Base-by-base conservation (phyloP, 768 basidiomycete species). In the Leccinum imitatum region DNA sequence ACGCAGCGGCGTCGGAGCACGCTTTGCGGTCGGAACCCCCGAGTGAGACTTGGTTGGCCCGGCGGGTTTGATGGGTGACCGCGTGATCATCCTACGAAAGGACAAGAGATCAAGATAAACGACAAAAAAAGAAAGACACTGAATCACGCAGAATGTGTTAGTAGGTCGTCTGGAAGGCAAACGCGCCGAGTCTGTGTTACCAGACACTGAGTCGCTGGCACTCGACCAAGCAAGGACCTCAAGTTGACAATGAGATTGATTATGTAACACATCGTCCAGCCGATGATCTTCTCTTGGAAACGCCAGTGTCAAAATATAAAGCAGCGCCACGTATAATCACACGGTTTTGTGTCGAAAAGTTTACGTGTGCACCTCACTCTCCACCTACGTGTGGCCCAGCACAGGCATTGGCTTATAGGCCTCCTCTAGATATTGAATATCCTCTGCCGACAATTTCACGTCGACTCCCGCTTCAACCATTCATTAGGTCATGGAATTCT, bases 361-460 rank as follows among this genome's bases (percentile, higher is more conserved):
- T 8, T 30, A 60, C 37, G 21, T 19, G 46, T 50, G 6, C 13
- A 15, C 6, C 21, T 23, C 52, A 15, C 46, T n/a, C 17, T 44
- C 41, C 35, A 2, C 33, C 59, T 63, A 72, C 17, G 58, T 46
- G 44, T 80, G 78, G n/a, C 81, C 79, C 6, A 79, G 62, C 23
- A 81, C 70, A 11, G 70, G 46, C 61, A 73, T 73, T 6, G 83
- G 76, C 48, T 57, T 60, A 68, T 85, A 85, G 1, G 72, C 69
- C 62, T 80, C 77, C 51, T 78, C 77, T 52, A 86, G 72, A 50
- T 73, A 76, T 57, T 77, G 72, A 39, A 80, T 71, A 61, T 86
- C 85, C 25, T 84, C 84, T 15, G 70, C 69, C 0, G 77, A 78
- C 59, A 86, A 71, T 48, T 77, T 69, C 50, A 85, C 62, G 35